These are phyloP conservation scores for Mucuna pruriens DNA, from an alignment of 306 rosid species.

Conservation along the genomic window DNA sequence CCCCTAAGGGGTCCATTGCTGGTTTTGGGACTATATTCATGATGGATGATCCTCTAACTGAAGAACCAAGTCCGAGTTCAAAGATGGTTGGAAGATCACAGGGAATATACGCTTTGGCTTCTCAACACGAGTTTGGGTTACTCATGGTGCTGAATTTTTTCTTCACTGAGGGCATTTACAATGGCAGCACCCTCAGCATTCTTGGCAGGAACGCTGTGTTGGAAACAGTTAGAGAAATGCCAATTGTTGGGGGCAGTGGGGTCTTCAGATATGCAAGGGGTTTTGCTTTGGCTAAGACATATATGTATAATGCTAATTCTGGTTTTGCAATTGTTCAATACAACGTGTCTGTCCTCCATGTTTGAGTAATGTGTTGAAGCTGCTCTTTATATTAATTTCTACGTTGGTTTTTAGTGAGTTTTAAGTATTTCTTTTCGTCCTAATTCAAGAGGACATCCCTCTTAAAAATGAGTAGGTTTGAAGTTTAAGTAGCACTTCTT, in stretches of 20 bases:
- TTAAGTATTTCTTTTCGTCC: not conserved
- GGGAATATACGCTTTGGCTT: slow-evolving; percentile 50
- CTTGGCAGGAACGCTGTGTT: slow-evolving; percentile 44
- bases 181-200: slow-evolving; percentile 47
- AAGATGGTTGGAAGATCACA: slow-evolving; percentile 52
- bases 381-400: too few species aligned
- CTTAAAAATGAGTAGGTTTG: not conserved
- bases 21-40: slow-evolving; percentile 40
- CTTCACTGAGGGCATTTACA: slow-evolving; percentile 38
- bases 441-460: not conserved
- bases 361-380: not conserved
- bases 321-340: slow-evolving; percentile 49
- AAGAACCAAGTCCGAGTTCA: slow-evolving; percentile 34
- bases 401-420: not conserved
- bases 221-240: slow-evolving; percentile 43
- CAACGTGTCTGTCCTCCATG: slow-evolving; percentile 38
- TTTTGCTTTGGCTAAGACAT: slow-evolving; percentile 43
- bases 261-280: slow-evolving; percentile 48
- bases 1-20: slow-evolving; percentile 20
- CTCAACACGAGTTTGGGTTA: slow-evolving; percentile 45
- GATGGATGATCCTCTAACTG: slow-evolving; percentile 42
- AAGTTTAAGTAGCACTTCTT: not conserved
- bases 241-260: slow-evolving; percentile 51
- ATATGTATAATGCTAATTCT: not conserved
- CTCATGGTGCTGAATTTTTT: slow-evolving; percentile 46